Evolutionary conservation across 352 stramenopile genomes (phyloP).

Genomic region (Phytophthora europaea): DNA sequence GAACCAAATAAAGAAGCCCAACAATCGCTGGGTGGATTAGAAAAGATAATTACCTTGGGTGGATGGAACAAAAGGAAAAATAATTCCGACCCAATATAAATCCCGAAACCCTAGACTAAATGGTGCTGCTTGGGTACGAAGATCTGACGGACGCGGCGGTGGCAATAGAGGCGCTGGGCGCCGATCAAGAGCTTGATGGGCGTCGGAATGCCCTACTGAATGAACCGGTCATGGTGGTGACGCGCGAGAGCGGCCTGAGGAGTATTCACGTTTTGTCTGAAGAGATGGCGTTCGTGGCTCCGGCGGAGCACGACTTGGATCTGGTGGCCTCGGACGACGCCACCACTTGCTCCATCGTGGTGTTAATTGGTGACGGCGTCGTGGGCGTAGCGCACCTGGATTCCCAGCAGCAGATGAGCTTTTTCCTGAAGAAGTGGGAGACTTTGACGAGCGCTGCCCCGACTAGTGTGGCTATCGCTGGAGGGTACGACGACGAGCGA

Average conservation of each 20-base stretch:
- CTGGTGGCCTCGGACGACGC: slow-evolving; percentile 42
- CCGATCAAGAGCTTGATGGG: slow-evolving; percentile 8
- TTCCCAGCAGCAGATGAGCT: slow-evolving; percentile 28
- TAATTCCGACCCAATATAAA: neutral
- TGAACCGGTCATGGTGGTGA: slow-evolving; percentile 33
- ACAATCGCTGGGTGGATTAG: too few species aligned
- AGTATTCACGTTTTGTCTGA: slow-evolving; percentile 37
- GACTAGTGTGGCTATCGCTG: slow-evolving; percentile 28
- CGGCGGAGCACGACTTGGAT: slow-evolving; percentile 22
- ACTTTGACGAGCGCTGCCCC: slow-evolving; percentile 3
- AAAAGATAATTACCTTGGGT: too few species aligned
- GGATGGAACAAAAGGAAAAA: neutral
- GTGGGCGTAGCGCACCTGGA: slow-evolving; percentile 36
- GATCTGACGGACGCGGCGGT: slow-evolving; percentile 9
- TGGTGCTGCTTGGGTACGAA: slow-evolving; percentile 32
- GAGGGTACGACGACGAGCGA: slow-evolving; percentile 40
- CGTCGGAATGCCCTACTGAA: slow-evolving; percentile 17
- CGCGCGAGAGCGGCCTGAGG: slow-evolving; percentile 12
- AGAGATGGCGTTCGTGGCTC: slow-evolving; percentile 38
- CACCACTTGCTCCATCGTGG: slow-evolving; percentile 41
- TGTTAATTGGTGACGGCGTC: slow-evolving; percentile 24
- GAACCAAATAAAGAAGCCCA: too few species aligned
- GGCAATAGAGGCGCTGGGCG: slow-evolving; percentile 19
- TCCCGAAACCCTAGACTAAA: neutral
- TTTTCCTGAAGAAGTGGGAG: slow-evolving; percentile 42